Conservation (phyloP, 179 eudicot genomes). For the Actinidia arguta region DNA sequence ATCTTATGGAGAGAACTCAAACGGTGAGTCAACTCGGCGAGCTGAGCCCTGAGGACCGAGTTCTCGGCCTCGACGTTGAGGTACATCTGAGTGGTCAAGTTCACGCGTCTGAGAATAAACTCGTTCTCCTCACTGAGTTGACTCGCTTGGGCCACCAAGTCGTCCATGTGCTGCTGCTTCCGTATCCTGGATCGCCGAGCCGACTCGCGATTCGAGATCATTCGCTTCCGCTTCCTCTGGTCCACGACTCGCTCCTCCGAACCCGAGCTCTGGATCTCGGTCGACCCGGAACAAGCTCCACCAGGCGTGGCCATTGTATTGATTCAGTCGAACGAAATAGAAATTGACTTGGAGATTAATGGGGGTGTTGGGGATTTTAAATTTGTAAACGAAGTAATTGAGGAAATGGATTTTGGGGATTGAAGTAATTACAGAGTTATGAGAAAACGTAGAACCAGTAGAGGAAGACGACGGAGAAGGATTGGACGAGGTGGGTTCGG, state of each 20-base stretch:
- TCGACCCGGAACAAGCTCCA: constrained; percentile 43
- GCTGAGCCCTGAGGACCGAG: constrained; percentile 60
- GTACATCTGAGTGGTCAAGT: constrained; percentile 44
- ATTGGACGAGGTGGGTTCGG: constrained; percentile 80
- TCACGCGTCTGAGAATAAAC: constrained; percentile 33
- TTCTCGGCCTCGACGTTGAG: constrained; percentile 57
- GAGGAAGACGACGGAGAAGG: constrained; percentile 74
- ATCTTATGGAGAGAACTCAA: constrained; percentile 57
- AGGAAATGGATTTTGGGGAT: constrained; percentile 1
- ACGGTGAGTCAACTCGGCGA: constrained; percentile 55
- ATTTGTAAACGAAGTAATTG: too few relatives aligned
- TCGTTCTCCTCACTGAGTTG: constrained; percentile 46
- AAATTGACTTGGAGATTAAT: too few relatives aligned
- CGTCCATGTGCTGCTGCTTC: constrained; percentile 69
- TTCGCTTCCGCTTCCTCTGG: constrained; percentile 66
- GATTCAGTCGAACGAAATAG: too few relatives aligned
- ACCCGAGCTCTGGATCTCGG: constrained; percentile 43
- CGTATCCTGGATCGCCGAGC: constrained; percentile 72
- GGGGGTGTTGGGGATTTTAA: too few relatives aligned
- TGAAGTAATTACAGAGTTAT: constrained; percentile 27
- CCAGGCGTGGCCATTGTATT: constrained; percentile 48
- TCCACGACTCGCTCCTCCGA: constrained; percentile 48
- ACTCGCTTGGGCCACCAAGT: constrained; percentile 40
- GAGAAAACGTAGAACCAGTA: constrained; percentile 83
- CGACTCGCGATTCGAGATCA: constrained; percentile 73